Evolutionary conservation across 1,284 basidiomycete genomes (phyloP).

Genomic region (Athelia psychrophila): DNA sequence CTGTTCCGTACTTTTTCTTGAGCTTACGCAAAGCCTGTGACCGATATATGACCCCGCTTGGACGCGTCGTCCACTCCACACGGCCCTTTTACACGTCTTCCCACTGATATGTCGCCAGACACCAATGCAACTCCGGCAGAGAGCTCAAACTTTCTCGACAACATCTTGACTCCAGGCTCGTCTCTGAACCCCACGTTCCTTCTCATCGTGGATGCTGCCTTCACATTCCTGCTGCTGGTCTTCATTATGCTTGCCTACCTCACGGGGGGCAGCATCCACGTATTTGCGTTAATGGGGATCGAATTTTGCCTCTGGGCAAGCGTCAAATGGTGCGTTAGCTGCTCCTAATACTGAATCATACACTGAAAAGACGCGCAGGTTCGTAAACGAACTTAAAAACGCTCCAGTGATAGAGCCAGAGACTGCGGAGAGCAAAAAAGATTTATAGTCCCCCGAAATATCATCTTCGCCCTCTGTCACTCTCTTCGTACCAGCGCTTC

Average conservation of each 20-base stretch:
- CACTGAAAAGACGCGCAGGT: conserved; percentile 34
- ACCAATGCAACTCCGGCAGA: not conserved
- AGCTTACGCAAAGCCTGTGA: too few relatives aligned
- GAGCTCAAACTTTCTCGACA: conserved; percentile 30
- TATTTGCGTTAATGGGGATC: conserved; percentile 60
- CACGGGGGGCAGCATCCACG: conserved; percentile 60
- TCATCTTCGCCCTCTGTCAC: conserved; percentile 50
- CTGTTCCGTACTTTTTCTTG: too few relatives aligned
- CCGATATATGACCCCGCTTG: too few relatives aligned
- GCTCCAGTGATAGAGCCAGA: conserved; percentile 16
- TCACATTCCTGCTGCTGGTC: conserved; percentile 54
- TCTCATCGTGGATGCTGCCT: conserved; percentile 58
- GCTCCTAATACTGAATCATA: conserved; percentile 15
- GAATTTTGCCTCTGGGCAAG: conserved; percentile 70
- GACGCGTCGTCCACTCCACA: too few relatives aligned
- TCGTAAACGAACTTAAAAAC: conserved; percentile 48
- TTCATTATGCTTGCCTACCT: conserved; percentile 52
- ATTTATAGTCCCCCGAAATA: not conserved
- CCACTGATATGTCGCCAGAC: too few relatives aligned
- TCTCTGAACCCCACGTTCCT: conserved; percentile 70
- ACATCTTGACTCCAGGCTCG: conserved; percentile 68
- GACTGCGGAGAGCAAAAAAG: conserved; percentile 19
- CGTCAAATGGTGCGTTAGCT: conserved; percentile 63
- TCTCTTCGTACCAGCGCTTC: conserved; percentile 83
- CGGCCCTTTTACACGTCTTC: too few relatives aligned